Evolutionary conservation across 495 filamentous ascomycete species (phyloP).

Genomic region (Penicillium atrosanguineum): DNA sequence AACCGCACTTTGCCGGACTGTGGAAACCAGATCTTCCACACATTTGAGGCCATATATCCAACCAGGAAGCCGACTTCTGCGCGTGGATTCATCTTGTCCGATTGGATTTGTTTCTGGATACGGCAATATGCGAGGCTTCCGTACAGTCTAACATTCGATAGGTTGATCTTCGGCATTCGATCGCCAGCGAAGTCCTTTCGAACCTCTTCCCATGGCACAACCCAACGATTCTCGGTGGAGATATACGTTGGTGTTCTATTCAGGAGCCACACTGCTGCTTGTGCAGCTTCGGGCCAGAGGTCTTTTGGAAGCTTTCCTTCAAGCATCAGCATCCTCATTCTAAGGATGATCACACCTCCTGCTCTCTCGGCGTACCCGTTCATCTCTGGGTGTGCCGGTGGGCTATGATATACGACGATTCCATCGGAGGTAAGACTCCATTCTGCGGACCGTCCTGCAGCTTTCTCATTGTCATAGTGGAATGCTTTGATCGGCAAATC

Average conservation of each 20-base stretch:
- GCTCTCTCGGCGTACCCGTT: constrained; percentile 8
- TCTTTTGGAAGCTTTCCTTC: constrained; percentile 7
- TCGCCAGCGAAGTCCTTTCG: not conserved
- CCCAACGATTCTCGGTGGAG: not conserved
- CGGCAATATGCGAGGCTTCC: constrained; percentile 1
- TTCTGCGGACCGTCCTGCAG: not conserved
- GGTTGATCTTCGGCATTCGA: not conserved
- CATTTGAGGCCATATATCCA: constrained; percentile 7
- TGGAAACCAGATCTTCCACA: constrained; percentile 9
- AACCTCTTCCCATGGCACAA: constrained; percentile 5
- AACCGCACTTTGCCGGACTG: not conserved
- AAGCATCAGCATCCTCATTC: not conserved
- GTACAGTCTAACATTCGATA: constrained; percentile 5
- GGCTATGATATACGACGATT: not conserved
- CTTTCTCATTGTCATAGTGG: constrained; percentile 4
- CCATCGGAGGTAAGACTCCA: not conserved
- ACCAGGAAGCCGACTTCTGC: constrained; percentile 8
- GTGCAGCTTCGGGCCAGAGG: constrained; percentile 6
- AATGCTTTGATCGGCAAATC: constrained; percentile 1
- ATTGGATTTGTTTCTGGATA: not conserved
- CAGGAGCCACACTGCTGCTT: constrained; percentile 2
- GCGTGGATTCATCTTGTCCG: constrained; percentile 6
- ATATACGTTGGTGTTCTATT: constrained; percentile 7
- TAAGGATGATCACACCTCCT: constrained; percentile 6
- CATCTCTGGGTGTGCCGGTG: not conserved